A percentile compares a stretch with the other conserved stretches of the same genome.
Evolutionary conservation across 2,329 filamentous ascomycete species (phyloP).

Genomic region (Ophiostoma sp.): DNA sequence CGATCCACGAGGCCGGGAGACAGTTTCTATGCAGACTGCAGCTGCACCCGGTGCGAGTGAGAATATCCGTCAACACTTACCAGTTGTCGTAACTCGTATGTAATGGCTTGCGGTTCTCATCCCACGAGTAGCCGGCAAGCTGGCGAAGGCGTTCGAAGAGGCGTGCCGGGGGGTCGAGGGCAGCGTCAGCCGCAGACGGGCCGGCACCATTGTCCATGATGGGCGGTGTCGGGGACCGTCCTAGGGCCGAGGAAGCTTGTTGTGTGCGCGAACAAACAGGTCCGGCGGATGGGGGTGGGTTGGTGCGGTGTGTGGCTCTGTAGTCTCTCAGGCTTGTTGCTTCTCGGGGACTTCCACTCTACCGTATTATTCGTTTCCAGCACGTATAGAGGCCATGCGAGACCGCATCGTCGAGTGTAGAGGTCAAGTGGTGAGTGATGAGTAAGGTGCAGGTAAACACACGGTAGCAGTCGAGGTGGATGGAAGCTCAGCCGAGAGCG

Average conservation of each 20-base stretch:
- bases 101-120: slow-evolving; percentile 54
- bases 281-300: background rate
- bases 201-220: slow-evolving; percentile 44
- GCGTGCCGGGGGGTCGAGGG: slow-evolving; percentile 58
- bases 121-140: slow-evolving; percentile 70
- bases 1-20: background rate
- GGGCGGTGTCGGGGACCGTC: slow-evolving; percentile 22
- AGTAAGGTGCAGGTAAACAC: background rate
- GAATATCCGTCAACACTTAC: slow-evolving; percentile 39
- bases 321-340: background rate
- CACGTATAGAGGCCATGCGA: slow-evolving; percentile 1
- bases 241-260: background rate
- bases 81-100: slow-evolving; percentile 83
- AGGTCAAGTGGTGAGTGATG: background rate
- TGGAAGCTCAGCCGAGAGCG: background rate
- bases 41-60: background rate
- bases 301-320: background rate
- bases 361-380: background rate
- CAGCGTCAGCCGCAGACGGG: slow-evolving; percentile 45
- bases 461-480: slow-evolving; percentile 5
- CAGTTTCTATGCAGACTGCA: background rate
- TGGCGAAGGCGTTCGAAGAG: slow-evolving; percentile 69
- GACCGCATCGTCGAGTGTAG: slow-evolving; percentile 5
- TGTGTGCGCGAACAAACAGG: background rate
- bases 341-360: background rate